Conservation (phyloP, 176 grass and related monocot species). For the Secale cereale region DNA sequence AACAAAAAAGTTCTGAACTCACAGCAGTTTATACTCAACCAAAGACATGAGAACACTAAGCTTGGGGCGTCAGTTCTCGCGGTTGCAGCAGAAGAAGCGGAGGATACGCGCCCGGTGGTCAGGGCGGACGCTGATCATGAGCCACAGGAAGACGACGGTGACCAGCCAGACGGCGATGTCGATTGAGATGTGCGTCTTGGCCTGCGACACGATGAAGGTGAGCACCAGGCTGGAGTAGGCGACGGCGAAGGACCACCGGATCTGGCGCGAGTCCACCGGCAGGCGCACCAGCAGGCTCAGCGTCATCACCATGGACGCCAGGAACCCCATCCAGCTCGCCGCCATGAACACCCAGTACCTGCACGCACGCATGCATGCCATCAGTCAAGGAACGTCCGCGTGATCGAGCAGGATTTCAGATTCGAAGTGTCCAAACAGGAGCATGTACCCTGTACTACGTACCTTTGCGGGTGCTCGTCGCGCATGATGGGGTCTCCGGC, state of each 20-base stretch:
- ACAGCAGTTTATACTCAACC: not conserved
- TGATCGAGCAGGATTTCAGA: not conserved
- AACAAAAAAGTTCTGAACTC: not conserved
- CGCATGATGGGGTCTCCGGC: constrained; percentile 44
- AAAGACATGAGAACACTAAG: not conserved
- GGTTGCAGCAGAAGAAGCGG: not conserved
- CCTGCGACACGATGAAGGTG: constrained; percentile 36
- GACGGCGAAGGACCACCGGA: constrained; percentile 34
- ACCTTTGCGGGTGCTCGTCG: constrained; percentile 1
- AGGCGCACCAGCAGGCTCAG: constrained; percentile 31
- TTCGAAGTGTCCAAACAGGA: no score
- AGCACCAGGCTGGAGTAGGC: constrained; percentile 48
- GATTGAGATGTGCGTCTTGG: constrained; percentile 12
- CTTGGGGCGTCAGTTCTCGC: not conserved
- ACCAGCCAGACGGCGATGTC: constrained; percentile 15
- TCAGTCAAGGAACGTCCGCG: not conserved
- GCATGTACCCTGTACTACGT: not conserved
- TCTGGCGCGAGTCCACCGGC: constrained; percentile 7
- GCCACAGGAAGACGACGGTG: constrained; percentile 22
- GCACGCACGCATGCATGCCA: not conserved
- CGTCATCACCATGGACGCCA: constrained; percentile 36
- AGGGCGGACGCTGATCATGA: not conserved
- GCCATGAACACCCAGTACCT: constrained; percentile 42
- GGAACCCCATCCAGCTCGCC: constrained; percentile 42
- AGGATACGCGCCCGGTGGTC: not conserved